A percentile compares a stretch with the other conserved stretches of the same genome.
These are phyloP conservation scores for Massospora cicadina DNA, from an alignment of 371 early-diverging fungal genomes.

Conservation along the genomic window DNA sequence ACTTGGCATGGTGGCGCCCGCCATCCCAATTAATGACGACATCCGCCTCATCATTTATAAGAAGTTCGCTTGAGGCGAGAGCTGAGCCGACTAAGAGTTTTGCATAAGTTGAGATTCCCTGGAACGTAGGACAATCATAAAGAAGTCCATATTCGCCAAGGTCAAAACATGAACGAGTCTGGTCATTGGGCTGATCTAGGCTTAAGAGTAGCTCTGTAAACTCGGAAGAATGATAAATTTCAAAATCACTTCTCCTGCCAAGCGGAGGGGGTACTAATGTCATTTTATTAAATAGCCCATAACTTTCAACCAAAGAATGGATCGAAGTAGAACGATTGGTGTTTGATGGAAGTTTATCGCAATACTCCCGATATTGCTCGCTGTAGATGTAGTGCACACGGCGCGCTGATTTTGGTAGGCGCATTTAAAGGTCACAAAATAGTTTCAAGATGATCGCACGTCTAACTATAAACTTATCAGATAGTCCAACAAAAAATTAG, in stretches of 20 bases:
- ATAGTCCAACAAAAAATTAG: too few relatives aligned
- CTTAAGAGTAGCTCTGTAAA: not conserved
- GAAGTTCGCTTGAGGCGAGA: constrained; percentile 69
- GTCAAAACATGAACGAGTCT: not conserved
- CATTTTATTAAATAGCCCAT: not conserved
- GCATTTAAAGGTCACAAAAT: too few relatives aligned
- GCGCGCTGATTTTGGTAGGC: too few relatives aligned
- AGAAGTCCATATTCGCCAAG: not conserved
- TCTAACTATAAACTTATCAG: too few relatives aligned
- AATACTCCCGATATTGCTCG: not conserved
- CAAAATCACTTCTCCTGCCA: not conserved
- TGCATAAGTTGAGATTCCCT: not conserved
- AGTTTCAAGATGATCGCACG: too few relatives aligned
- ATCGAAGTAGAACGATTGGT: not conserved
- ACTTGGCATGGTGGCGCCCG: constrained; percentile 97
- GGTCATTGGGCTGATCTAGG: not conserved
- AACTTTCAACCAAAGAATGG: not conserved
- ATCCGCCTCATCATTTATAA: constrained; percentile 79
- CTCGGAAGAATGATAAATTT: not conserved
- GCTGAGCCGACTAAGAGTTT: not conserved
- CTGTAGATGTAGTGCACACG: not conserved
- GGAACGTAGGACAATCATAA: not conserved
- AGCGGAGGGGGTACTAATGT: not conserved
- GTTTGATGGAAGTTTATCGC: not conserved
- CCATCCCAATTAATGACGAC: constrained; percentile 96